A percentile compares a stretch with the other conserved stretches of the same genome.
Evolutionary conservation across 306 rosid species (phyloP).

Genomic region (Hippophae tibetana): DNA sequence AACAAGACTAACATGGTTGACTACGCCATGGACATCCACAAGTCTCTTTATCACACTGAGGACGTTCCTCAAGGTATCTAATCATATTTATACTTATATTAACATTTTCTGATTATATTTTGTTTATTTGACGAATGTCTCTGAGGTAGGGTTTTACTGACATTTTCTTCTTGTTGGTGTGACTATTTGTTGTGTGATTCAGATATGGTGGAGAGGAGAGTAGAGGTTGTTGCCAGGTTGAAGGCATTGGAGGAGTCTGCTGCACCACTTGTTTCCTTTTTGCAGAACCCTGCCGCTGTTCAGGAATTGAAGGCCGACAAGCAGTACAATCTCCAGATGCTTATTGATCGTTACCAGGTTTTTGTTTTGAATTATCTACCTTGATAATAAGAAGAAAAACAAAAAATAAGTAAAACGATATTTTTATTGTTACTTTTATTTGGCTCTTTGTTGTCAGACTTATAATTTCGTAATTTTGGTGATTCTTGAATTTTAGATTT

Average conservation of each 20-base stretch:
- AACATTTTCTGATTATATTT: neutral
- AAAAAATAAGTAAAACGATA: too few species aligned
- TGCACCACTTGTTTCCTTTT: constrained; percentile 73
- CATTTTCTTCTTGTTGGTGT: too few species aligned
- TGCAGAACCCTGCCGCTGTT: constrained; percentile 68
- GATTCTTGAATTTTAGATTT: too few species aligned
- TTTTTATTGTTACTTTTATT: too few species aligned
- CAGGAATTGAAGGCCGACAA: constrained; percentile 84
- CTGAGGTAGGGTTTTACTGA: too few species aligned
- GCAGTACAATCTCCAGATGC: constrained; percentile 91
- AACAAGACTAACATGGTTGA: constrained; percentile 95
- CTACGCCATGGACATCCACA: constrained; percentile 90
- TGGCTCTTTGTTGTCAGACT: too few species aligned
- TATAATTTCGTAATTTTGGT: too few species aligned
- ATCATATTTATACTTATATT: neutral
- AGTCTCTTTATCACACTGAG: constrained; percentile 75
- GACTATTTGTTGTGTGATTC: neutral
- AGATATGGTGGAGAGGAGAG: constrained; percentile 36
- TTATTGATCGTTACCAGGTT: constrained; percentile 80
- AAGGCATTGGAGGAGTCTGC: constrained; percentile 69
- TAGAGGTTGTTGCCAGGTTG: constrained; percentile 42
- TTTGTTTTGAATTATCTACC: neutral
- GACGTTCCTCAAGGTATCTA: constrained; percentile 62
- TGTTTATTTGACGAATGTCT: too few species aligned
- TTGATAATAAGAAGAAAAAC: neutral